Base-by-base conservation (phyloP, 768 basidiomycete species). In the Fomitopsis serialis region DNA sequence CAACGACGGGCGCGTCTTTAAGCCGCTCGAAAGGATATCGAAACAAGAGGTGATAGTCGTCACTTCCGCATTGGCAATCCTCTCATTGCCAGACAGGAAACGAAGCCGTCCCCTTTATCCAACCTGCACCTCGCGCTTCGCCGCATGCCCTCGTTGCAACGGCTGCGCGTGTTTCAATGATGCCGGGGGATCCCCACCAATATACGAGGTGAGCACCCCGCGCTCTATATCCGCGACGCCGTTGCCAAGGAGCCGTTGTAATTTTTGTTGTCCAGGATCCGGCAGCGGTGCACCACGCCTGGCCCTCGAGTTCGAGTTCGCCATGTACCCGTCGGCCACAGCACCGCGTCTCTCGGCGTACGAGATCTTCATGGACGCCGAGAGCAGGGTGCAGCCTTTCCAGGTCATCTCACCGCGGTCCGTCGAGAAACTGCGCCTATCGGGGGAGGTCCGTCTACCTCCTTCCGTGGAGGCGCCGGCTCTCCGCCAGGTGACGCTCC, bases 1-100 rank as follows among this genome's bases (percentile, higher is more conserved):
- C 42, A 75, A 71, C 57, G 75, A 76, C 57, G 67, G 68, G 35
- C 68, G 71, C 50, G 56, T 70, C 47, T 55, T 69, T 50, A 61
- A 8, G 19, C 37, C 37, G 29, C 19, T 19, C 29, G 24, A 27
- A 42, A 32, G 7, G 17, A 47, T 4, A n/a, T n/a, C n/a, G 51
- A 37, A 53, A 12, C 21, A 53, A 24, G 45, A 55, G 58, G 62
- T 63, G 49, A 52, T 57, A 24, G 12, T 12, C 24, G 21, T 9
- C 51, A 19, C 19, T 32, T 2, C 4, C 12, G 10, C 29, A 32
- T 34, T 19, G 24, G 11, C 5, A 24, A 22, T 15, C n/a, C 19
- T 19, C 54, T 42, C 23, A 45, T 34, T 25, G 42, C 17, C 21
- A 4, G 35, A 32, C 11, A 55, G 22, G 22, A 19, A 22, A 48